A percentile compares a stretch with the other conserved stretches of the same genome.
phyloP scores from a whole-genome alignment of 768 basidiomycete species.

The Pleurotus platypus region DNA sequence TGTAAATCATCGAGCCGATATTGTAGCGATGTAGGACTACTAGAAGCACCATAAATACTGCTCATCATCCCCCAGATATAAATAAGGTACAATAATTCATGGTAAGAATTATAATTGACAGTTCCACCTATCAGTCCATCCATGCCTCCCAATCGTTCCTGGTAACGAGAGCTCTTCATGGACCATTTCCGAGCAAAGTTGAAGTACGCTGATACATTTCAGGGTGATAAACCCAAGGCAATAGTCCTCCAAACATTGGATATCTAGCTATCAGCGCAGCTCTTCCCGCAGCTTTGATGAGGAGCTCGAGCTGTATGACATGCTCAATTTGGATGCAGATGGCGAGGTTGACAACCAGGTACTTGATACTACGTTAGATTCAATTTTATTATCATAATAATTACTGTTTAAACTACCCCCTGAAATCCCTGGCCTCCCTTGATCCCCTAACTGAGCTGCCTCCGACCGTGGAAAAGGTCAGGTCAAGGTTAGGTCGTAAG shows the following conservation, averaged over 20 bases:
- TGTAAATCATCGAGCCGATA: too few relatives aligned
- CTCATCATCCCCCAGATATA: too few relatives aligned
- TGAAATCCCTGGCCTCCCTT: background rate
- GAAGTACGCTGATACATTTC: too few relatives aligned
- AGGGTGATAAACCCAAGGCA: too few relatives aligned
- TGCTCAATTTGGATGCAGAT: slow-evolving; percentile 18
- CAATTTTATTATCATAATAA: background rate
- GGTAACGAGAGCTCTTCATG: too few relatives aligned
- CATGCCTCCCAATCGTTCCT: too few relatives aligned
- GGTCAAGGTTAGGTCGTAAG: background rate
- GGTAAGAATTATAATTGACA: too few relatives aligned
- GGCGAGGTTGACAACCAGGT: slow-evolving; percentile 10
- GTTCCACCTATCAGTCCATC: too few relatives aligned
- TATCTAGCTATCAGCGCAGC: background rate
- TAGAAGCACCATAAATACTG: too few relatives aligned
- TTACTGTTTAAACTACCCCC: background rate
- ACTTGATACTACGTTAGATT: slow-evolving; percentile 2
- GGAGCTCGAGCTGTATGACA: slow-evolving; percentile 15
- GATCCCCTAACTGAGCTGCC: background rate
- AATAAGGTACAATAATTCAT: too few relatives aligned
- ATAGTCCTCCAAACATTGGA: slow-evolving; percentile 7
- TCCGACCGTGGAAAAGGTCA: background rate
- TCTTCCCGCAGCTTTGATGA: slow-evolving; percentile 11
- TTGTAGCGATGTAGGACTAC: too few relatives aligned
- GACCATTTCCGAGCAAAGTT: too few relatives aligned